A percentile compares a stretch with the other conserved stretches of the same genome.
Conservation (phyloP, 805 yeast species). For the Allodekkera sacchari region DNA sequence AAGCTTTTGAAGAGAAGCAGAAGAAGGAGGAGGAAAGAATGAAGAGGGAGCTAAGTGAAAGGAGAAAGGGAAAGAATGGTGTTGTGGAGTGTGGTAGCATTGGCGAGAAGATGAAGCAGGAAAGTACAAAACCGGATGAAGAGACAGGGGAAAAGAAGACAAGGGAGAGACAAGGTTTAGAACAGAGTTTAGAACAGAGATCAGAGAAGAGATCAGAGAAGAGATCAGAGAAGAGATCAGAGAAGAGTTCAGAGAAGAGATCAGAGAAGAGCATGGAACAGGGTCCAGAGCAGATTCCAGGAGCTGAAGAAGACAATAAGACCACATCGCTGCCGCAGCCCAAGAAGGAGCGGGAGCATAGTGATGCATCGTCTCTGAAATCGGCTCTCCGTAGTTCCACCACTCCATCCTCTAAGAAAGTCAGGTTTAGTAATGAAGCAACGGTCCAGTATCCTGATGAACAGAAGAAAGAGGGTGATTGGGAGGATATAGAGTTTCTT, state of each 20-base stretch:
- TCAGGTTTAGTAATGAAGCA: constrained; percentile 25
- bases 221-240: not conserved
- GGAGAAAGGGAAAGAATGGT: not conserved
- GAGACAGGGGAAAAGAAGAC: not conserved
- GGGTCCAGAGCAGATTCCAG: no score
- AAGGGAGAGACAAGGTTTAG: not conserved
- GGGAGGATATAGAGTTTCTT: constrained; percentile 3
- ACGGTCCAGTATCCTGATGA: constrained; percentile 21
- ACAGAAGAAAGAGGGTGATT: constrained; percentile 5
- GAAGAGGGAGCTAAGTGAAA: not conserved
- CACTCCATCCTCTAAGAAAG: constrained; percentile 18
- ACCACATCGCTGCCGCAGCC: no score
- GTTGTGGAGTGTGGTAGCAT: not conserved
- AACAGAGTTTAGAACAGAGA: not conserved
- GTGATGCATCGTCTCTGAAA: not conserved
- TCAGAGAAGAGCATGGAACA: not conserved
- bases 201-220: not conserved
- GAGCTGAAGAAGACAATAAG: no score
- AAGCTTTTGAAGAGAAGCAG: not conserved
- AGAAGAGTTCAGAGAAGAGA: not conserved
- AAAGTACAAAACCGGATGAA: not conserved
- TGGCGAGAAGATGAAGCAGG: not conserved
- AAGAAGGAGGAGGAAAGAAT: not conserved
- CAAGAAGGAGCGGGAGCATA: not conserved
- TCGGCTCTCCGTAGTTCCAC: no score